A percentile compares a stretch with the other conserved stretches of the same genome.
phyloP scores from a whole-genome alignment of 257 asterid species.

The Pogostemon cablin region DNA sequence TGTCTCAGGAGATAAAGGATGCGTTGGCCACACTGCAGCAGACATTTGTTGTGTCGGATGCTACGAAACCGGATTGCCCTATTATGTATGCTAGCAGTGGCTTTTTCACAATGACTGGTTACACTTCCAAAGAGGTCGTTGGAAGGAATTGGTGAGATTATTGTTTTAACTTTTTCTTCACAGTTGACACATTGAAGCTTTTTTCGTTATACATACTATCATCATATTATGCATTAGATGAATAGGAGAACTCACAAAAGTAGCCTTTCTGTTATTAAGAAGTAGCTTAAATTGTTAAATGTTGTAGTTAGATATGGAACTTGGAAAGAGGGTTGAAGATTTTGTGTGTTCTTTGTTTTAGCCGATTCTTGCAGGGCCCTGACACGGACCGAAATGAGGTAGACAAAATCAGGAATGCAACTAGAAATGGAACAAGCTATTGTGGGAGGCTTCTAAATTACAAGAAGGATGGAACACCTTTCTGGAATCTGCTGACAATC shows the following conservation, averaged over 20 bases:
- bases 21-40: slow-evolving; percentile 90
- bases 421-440: slow-evolving; percentile 72
- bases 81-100: slow-evolving; percentile 95
- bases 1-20: slow-evolving; percentile 91
- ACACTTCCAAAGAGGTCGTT: slow-evolving; percentile 76
- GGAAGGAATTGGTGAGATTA: slow-evolving; percentile 85
- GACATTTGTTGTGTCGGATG: slow-evolving; percentile 98
- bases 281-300: neutral
- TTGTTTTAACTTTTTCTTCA: slow-evolving; percentile 7
- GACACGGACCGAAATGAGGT: slow-evolving; percentile 90
- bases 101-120: slow-evolving; percentile 89
- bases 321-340: slow-evolving; percentile 34
- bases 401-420: slow-evolving; percentile 68
- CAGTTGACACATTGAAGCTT: neutral
- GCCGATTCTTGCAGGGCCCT: slow-evolving; percentile 97
- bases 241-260: neutral
- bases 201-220: neutral
- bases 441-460: slow-evolving; percentile 97
- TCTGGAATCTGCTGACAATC: slow-evolving; percentile 91
- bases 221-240: neutral
- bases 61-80: slow-evolving; percentile 92
- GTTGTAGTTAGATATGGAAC: slow-evolving; percentile 17
- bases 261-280: slow-evolving; percentile 1
- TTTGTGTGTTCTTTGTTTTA: slow-evolving; percentile 49
- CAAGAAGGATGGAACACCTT: slow-evolving; percentile 94